Conservation (phyloP, 768 basidiomycete species). For the Kwoniella dejecticola region DNA sequence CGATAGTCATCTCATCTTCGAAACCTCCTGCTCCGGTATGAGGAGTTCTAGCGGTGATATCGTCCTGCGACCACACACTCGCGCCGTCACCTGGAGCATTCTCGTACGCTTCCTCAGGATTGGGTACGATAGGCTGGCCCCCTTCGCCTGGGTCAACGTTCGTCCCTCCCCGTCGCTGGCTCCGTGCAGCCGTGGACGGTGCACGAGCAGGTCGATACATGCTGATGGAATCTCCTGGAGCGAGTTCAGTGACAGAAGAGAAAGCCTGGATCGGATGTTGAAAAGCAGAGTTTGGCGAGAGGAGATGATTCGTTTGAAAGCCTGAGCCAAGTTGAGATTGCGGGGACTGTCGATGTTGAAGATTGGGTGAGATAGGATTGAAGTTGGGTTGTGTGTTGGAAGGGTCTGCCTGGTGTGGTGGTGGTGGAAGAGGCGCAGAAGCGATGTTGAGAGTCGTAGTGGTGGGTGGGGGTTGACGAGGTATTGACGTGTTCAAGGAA, state of each 20-base stretch:
- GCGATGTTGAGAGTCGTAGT: constrained; percentile 1
- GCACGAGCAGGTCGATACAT: constrained; percentile 42
- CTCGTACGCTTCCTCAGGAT: constrained; percentile 9
- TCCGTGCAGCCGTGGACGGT: constrained; percentile 21
- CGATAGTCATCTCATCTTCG: constrained; percentile 35
- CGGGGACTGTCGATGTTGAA: background rate
- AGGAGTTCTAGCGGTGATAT: constrained; percentile 17
- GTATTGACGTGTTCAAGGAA: constrained; percentile 4
- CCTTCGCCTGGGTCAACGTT: constrained; percentile 40
- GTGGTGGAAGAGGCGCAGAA: constrained; percentile 2
- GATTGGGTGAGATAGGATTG: background rate
- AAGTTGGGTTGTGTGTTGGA: constrained; percentile 2
- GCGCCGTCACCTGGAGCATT: constrained; percentile 10
- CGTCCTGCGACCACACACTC: constrained; percentile 18
- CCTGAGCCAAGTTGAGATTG: constrained; percentile 13
- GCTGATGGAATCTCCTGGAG: constrained; percentile 36
- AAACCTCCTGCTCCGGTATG: constrained; percentile 4
- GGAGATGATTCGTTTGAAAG: constrained; percentile 12
- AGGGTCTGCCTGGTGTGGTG: background rate
- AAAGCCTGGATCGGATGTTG: constrained; percentile 7
- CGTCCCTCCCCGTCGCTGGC: constrained; percentile 40
- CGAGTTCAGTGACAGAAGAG: constrained; percentile 30
- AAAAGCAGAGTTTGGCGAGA: constrained; percentile 4
- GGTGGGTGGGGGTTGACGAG: constrained; percentile 17
- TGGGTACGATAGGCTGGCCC: background rate